Evolutionary conservation across 2,329 filamentous ascomycete species (phyloP), one percentile per base, ranked within the genome.

Genomic region (Trichoderma sp.): DNA sequence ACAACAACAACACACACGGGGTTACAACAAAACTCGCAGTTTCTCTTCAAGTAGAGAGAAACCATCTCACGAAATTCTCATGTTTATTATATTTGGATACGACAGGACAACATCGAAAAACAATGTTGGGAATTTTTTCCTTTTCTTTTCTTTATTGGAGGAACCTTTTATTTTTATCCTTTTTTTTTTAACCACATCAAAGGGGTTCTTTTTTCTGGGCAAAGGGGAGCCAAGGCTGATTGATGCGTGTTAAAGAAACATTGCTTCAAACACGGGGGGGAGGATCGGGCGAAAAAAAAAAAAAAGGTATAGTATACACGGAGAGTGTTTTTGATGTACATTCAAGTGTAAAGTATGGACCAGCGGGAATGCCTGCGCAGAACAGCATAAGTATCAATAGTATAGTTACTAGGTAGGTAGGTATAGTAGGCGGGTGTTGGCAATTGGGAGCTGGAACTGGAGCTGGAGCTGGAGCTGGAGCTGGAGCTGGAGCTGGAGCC

Each of bases 81-180:
- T n/a, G 19, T 39, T 25, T 39, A 59, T 34, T 29, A 53, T 32
- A n/a, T 64, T 64, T 56, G 61, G 37, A 45, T 56, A 64, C 32
- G 61, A 56, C 61, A 64, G 61, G 61, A 64, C 48, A 64, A 25
- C 27, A n/a, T 25, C 37, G n/a, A 42, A 54, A 52, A 63, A 10
- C 60, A 37, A 56, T 56, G 50, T 54, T 54, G n/a, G 52, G n/a
- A n/a, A 8, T 42, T 12, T 42, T 6, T 42, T 7, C 34, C 34
- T 35, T 8, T 42, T 42, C 17, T 42, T 17, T n/a, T n/a, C 19
- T 32, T 29, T 19, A 9, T 13, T 10, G n/a, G 15, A 19, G 27
- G 50, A 29, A 10, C 12, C 32, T 29, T 45, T n/a, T 45, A n/a
- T 29, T 29, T 29, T 58, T 58, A 58, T 29, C 15, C n/a, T 42